phyloP scores from a whole-genome alignment of 441 rosid species.

The Pelargonium citronellum region DNA sequence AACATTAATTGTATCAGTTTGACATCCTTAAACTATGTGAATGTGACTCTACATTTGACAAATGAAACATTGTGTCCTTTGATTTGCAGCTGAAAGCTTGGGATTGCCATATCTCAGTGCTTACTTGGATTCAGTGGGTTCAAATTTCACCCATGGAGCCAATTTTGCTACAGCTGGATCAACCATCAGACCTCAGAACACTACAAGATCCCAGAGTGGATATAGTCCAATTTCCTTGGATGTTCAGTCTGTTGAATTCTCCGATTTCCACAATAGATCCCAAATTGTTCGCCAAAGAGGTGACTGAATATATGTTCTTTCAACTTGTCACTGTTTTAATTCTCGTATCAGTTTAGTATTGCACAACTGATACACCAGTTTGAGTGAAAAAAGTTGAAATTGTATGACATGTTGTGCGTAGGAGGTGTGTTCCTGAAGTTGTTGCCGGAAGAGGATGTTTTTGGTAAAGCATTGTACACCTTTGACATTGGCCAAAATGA shows the following conservation, averaged over 20 bases:
- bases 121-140: conserved; percentile 33
- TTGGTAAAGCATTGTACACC: conserved; percentile 55
- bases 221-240: conserved; percentile 52
- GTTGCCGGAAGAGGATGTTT: conserved; percentile 48
- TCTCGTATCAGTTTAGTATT: background rate
- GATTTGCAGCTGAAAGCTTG: conserved; percentile 30
- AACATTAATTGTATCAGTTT: background rate
- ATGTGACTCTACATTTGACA: background rate
- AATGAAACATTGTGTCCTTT: background rate
- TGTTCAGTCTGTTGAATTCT: conserved; percentile 60
- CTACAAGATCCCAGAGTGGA: conserved; percentile 38
- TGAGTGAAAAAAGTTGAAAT: background rate
- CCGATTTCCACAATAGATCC: conserved; percentile 46
- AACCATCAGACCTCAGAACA: conserved; percentile 54
- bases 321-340: background rate
- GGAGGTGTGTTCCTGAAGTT: conserved; percentile 45
- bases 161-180: conserved; percentile 60
- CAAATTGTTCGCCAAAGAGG: conserved; percentile 40
- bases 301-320: background rate
- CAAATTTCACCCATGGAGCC: conserved; percentile 21
- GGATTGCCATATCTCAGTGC: conserved; percentile 31
- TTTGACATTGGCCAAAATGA: conserved; percentile 81
- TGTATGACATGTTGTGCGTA: background rate
- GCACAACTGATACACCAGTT: no score
- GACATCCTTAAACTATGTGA: conserved; percentile 16